These are phyloP conservation scores for Didymella segeticola DNA, from an alignment of 2,329 filamentous ascomycete genomes.

Conservation along the genomic window DNA sequence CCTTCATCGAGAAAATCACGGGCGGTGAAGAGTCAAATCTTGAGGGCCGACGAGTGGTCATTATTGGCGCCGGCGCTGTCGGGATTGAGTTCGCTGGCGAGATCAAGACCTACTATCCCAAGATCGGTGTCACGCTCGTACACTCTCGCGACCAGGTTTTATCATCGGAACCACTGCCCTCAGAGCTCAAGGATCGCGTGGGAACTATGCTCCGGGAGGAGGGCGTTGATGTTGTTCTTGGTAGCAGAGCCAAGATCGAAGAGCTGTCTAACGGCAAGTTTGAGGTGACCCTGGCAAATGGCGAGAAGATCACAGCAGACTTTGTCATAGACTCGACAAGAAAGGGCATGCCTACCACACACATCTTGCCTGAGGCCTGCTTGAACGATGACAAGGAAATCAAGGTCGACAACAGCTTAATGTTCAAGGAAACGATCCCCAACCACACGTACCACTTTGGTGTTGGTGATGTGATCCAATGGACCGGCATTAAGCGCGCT, in stretches of 20 bases:
- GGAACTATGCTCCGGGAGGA: slow-evolving; percentile 65
- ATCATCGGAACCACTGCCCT: slow-evolving; percentile 74
- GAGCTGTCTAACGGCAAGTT: slow-evolving; percentile 41
- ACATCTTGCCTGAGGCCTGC: slow-evolving; percentile 64
- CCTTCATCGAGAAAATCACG: slow-evolving; percentile 61
- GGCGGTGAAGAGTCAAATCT: slow-evolving; percentile 35
- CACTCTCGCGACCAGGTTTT: slow-evolving; percentile 75
- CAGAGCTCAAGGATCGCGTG: slow-evolving; percentile 70
- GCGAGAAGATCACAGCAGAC: slow-evolving; percentile 61
- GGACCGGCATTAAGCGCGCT: slow-evolving; percentile 82
- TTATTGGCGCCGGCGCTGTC: slow-evolving; percentile 81
- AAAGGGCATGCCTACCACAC: slow-evolving; percentile 66
- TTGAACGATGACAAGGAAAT: slow-evolving; percentile 72
- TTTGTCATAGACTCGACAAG: slow-evolving; percentile 75
- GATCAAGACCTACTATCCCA: slow-evolving; percentile 71
- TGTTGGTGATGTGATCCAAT: slow-evolving; percentile 71
- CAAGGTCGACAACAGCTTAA: slow-evolving; percentile 63
- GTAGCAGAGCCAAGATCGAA: slow-evolving; percentile 61
- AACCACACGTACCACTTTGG: slow-evolving; percentile 71
- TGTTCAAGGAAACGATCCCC: slow-evolving; percentile 60
- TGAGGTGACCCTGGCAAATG: slow-evolving; percentile 56
- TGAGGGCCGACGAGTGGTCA: slow-evolving; percentile 61
- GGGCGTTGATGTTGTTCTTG: slow-evolving; percentile 70
- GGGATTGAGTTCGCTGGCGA: slow-evolving; percentile 85
- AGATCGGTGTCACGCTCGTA: slow-evolving; percentile 72